Conservation (phyloP, 2,329 filamentous ascomycete species). For the Neonectria neomacrospora region DNA sequence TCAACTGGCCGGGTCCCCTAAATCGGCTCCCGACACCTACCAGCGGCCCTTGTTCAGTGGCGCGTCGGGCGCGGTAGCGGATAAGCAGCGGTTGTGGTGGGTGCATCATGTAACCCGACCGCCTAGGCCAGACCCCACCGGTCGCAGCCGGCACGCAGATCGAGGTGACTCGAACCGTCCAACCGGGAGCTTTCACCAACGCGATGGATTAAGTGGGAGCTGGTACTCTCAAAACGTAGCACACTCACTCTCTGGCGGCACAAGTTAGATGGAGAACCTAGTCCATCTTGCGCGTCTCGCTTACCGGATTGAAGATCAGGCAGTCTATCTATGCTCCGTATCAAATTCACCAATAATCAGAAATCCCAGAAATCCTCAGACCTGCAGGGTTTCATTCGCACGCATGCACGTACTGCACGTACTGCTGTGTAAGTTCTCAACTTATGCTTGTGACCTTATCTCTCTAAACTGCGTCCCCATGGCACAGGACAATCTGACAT, state of each 20-base stretch:
- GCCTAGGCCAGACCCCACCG: not conserved
- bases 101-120: not conserved
- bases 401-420: too few relatives aligned
- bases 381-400: too few relatives aligned
- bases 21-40: slow-evolving; percentile 1
- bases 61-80: not conserved
- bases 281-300: not conserved
- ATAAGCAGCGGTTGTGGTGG: not conserved
- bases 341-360: not conserved
- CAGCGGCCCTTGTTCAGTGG: not conserved
- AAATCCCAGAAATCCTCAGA: not conserved
- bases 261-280: not conserved
- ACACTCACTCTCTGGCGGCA: not conserved
- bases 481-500: not conserved
- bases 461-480: not conserved
- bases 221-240: not conserved
- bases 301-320: not conserved
- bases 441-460: not conserved
- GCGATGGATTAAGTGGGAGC: not conserved
- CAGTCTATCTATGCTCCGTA: not conserved
- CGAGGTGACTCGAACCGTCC: not conserved
- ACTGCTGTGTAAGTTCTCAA: not conserved
- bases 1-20: not conserved
- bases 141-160: not conserved
- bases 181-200: not conserved